Percentiles rank a stretch among this genome's conserved stretches.
phyloP scores from a whole-genome alignment of 1,284 basidiomycete species.

The Rhizoctonia solani region DNA sequence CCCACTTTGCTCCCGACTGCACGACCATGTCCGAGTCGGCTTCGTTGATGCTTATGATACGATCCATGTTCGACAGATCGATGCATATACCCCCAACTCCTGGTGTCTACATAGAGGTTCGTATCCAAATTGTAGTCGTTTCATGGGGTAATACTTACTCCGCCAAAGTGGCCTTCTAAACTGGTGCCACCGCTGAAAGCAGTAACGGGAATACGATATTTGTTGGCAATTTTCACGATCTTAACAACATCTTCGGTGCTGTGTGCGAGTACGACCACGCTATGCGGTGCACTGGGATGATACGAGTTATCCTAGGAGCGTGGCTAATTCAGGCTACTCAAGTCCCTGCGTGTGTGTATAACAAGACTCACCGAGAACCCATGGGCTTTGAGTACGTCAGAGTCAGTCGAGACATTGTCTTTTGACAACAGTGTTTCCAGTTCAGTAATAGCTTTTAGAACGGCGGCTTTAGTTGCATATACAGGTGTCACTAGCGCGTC shows the following conservation, averaged over 20 bases:
- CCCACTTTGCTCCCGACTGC: slow-evolving; percentile 83
- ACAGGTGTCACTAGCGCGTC: not conserved
- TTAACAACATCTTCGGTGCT: slow-evolving; percentile 69
- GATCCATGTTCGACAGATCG: slow-evolving; percentile 84
- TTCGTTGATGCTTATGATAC: slow-evolving; percentile 77
- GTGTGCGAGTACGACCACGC: slow-evolving; percentile 48
- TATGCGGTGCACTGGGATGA: slow-evolving; percentile 51
- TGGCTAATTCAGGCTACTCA: too few species aligned
- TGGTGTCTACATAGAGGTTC: slow-evolving; percentile 14
- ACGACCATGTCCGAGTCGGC: slow-evolving; percentile 80
- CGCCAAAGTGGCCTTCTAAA: slow-evolving; percentile 67
- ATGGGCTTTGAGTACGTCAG: slow-evolving; percentile 36
- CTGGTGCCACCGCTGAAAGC: slow-evolving; percentile 73
- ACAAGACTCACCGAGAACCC: slow-evolving; percentile 36
- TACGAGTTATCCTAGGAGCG: slow-evolving; percentile 35
- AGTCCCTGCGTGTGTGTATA: not conserved
- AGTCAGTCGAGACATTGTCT: slow-evolving; percentile 32
- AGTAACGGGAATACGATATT: slow-evolving; percentile 67
- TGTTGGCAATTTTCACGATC: slow-evolving; percentile 66
- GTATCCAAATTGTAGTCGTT: not conserved
- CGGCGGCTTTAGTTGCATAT: slow-evolving; percentile 9
- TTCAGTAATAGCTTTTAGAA: slow-evolving; percentile 20
- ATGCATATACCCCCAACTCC: slow-evolving; percentile 76
- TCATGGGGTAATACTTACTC: slow-evolving; percentile 47
- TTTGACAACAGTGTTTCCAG: slow-evolving; percentile 3